Evolutionary conservation across 2,329 filamentous ascomycete genomes (phyloP).

Genomic region (Arthrinium puccinioides): DNA sequence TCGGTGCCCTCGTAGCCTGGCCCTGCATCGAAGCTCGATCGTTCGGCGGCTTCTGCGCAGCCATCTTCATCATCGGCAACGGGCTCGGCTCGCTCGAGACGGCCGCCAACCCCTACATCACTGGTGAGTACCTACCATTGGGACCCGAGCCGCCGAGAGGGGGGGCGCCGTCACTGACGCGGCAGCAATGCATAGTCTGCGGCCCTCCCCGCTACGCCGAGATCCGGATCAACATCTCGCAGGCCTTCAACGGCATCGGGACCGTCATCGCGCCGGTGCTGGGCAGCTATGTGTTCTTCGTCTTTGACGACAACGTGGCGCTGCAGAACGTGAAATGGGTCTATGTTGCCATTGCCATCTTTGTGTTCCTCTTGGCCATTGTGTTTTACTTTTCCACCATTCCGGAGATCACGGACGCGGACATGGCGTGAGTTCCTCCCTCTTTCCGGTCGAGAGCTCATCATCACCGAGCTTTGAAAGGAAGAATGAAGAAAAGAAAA

Average conservation of each 20-base stretch:
- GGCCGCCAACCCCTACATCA: conserved; percentile 69
- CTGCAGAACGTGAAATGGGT: conserved; percentile 69
- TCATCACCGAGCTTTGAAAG: not conserved
- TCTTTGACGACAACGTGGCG: conserved; percentile 46
- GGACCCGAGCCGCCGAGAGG: too few species aligned
- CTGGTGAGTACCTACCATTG: conserved; percentile 32
- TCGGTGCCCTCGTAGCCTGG: conserved; percentile 50
- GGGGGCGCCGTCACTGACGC: too few species aligned
- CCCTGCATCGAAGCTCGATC: conserved; percentile 53
- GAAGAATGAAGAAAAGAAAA: too few species aligned
- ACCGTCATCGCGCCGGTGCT: conserved; percentile 67
- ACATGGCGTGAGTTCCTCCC: conserved; percentile 36
- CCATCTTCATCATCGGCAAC: conserved; percentile 67
- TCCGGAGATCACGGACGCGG: conserved; percentile 65
- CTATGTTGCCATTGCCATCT: conserved; percentile 65
- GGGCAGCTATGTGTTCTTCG: conserved; percentile 68
- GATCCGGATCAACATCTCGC: conserved; percentile 67
- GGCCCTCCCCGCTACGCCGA: conserved; percentile 63
- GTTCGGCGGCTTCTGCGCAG: conserved; percentile 67
- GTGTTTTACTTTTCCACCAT: conserved; percentile 63
- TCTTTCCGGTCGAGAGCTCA: too few species aligned
- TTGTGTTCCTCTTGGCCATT: conserved; percentile 58
- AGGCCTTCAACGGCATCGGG: conserved; percentile 71
- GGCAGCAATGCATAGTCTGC: conserved; percentile 41
- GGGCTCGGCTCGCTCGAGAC: conserved; percentile 70